These are phyloP conservation scores for Claviceps pazoutovae DNA, from an alignment of 2,329 filamentous ascomycete genomes.

Conservation along the genomic window DNA sequence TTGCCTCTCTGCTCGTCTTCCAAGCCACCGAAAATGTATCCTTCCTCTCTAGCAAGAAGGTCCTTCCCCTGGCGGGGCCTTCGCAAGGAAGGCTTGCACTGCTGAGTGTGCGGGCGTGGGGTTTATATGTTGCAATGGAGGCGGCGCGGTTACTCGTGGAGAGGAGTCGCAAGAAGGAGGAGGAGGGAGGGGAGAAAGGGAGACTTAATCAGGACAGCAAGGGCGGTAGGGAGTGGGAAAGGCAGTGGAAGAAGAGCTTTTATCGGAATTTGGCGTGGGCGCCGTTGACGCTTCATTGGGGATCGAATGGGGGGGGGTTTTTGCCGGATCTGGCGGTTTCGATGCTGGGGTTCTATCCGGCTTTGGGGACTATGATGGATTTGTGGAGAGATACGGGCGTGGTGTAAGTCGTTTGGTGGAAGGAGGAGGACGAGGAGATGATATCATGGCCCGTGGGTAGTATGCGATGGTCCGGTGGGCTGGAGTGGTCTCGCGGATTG, in stretches of 20 bases:
- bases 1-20: constrained; percentile 53
- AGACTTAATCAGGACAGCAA: no score
- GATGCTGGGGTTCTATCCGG: constrained; percentile 30
- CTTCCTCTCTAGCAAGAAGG: constrained; percentile 60
- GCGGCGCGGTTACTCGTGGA: constrained; percentile 48
- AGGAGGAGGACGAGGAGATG: no score
- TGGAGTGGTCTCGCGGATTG: no score
- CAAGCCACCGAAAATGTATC: constrained; percentile 75
- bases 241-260: constrained; percentile 50
- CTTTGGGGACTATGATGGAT: constrained; percentile 29
- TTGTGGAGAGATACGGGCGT: constrained; percentile 26
- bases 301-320: constrained; percentile 45
- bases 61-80: constrained; percentile 44
- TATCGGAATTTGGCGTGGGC: constrained; percentile 62
- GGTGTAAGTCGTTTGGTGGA: background rate
- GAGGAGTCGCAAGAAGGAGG: constrained; percentile 24
- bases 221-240: constrained; percentile 23
- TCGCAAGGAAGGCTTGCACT: constrained; percentile 48
- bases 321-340: constrained; percentile 28
- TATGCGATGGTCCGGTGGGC: no score
- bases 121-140: constrained; percentile 63
- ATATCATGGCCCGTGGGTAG: no score
- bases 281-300: constrained; percentile 76
- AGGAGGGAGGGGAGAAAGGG: no score
- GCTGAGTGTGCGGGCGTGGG: constrained; percentile 72